These are phyloP conservation scores for Neurospora hispaniola DNA, from an alignment of 495 filamentous ascomycete species.

Conservation along the genomic window DNA sequence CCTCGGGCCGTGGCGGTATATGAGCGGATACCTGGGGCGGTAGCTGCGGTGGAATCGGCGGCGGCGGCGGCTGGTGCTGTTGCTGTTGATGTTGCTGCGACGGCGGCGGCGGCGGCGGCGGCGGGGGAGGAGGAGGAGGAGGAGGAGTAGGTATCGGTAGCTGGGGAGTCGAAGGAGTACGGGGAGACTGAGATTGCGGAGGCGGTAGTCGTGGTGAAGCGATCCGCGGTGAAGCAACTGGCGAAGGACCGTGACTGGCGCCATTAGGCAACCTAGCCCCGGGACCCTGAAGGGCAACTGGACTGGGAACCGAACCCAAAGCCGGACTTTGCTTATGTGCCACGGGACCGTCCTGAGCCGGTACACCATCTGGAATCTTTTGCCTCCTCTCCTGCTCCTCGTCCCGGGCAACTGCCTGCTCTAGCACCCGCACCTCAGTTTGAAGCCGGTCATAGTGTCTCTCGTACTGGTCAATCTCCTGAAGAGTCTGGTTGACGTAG, in stretches of 20 bases:
- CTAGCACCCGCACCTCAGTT: constrained; percentile 57
- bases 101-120: constrained; percentile 5
- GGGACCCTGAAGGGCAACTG: neutral
- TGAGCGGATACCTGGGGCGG: neutral
- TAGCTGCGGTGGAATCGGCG: neutral
- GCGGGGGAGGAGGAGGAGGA: neutral
- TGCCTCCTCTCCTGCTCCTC: constrained; percentile 5
- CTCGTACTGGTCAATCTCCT: constrained; percentile 67
- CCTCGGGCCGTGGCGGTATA: neutral
- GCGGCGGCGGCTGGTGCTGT: neutral
- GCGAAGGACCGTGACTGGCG: constrained; percentile 7
- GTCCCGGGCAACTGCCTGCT: constrained; percentile 21
- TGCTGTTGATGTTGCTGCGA: neutral
- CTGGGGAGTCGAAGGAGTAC: constrained; percentile 1
- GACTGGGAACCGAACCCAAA: neutral
- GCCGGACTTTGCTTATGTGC: neutral
- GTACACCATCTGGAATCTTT: neutral
- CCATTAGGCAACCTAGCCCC: neutral
- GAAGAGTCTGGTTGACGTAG: constrained; percentile 57
- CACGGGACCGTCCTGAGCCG: neutral
- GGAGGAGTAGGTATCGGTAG: constrained; percentile 3
- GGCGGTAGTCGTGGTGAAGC: constrained; percentile 1
- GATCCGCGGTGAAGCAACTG: constrained; percentile 1
- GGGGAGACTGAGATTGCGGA: neutral
- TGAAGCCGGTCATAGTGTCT: constrained; percentile 49